Percentiles rank a stretch among this genome's conserved stretches.
Conservation (phyloP, 2,329 filamentous ascomycete species). For the Phialophora verrucosa region DNA sequence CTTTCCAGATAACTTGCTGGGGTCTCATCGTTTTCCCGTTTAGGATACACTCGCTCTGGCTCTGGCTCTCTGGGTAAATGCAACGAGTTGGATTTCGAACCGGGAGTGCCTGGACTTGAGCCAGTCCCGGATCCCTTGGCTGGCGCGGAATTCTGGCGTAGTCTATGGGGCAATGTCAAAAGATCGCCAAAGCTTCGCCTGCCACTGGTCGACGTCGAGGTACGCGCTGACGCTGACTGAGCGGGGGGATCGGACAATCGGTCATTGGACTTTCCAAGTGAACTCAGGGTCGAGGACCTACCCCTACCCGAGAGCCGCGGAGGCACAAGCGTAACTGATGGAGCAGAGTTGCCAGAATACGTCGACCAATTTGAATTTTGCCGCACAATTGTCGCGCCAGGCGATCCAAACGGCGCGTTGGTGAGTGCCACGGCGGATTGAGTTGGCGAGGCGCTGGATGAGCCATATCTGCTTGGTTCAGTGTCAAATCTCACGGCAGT, state of each 20-base stretch:
- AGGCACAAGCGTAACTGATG: conserved; percentile 65
- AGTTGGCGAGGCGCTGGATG: conserved; percentile 55
- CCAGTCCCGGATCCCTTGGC: conserved; percentile 69
- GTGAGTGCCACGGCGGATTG: conserved; percentile 59
- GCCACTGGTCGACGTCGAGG: conserved; percentile 81
- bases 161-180: conserved; percentile 73
- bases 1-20: conserved; percentile 86
- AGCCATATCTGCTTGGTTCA: conserved; percentile 37
- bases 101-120: conserved; percentile 66
- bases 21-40: conserved; percentile 84
- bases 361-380: conserved; percentile 68
- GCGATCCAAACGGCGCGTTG: conserved; percentile 53
- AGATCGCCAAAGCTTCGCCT: conserved; percentile 92
- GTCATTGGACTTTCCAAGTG: conserved; percentile 73
- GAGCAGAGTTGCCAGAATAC: conserved; percentile 66
- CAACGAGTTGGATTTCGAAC: conserved; percentile 82
- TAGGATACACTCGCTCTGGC: conserved; percentile 68
- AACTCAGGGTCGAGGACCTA: conserved; percentile 89
- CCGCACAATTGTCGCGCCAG: conserved; percentile 57
- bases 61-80: conserved; percentile 73
- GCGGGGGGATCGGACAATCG: conserved; percentile 64
- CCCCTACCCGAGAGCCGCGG: conserved; percentile 67
- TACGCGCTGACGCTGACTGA: conserved; percentile 63
- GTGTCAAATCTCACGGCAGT: conserved; percentile 36
- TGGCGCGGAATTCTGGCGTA: conserved; percentile 81